A percentile compares a stretch with the other conserved stretches of the same genome.
Conservation (phyloP, 2,329 filamentous ascomycete species). For the Diaporthe sp. region DNA sequence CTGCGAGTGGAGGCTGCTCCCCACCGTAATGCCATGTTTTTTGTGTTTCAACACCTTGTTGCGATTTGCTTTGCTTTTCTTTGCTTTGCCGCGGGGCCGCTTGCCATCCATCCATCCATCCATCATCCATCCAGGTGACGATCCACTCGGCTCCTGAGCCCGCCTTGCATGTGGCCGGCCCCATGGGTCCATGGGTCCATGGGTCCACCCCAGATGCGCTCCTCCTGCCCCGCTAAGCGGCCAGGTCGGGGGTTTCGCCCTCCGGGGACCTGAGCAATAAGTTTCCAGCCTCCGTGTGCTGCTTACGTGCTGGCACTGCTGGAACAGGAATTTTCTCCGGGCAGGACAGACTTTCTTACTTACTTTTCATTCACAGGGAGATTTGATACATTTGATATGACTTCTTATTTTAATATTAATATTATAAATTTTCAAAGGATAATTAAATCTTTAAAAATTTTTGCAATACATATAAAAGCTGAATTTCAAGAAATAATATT, state of each 20-base stretch:
- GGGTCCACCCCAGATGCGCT: background rate
- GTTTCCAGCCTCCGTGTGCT: constrained; percentile 10
- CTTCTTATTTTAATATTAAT: background rate
- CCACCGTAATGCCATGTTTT: background rate
- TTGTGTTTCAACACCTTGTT: constrained; percentile 10
- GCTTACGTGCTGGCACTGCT: constrained; percentile 17
- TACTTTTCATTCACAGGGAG: background rate
- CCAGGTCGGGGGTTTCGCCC: constrained; percentile 14
- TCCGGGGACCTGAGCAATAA: constrained; percentile 11
- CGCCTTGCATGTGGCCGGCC: constrained; percentile 18
- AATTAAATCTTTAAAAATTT: background rate
- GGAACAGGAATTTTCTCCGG: constrained; percentile 13
- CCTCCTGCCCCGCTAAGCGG: constrained; percentile 4
- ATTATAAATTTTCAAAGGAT: no score
- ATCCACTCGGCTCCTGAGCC: constrained; percentile 26
- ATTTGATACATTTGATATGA: background rate
- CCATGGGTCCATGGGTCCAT: constrained; percentile 7
- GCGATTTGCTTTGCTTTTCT: background rate
- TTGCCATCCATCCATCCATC: background rate
- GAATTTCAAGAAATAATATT: background rate
- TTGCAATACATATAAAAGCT: background rate
- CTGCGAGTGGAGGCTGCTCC: background rate
- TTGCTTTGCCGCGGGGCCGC: constrained; percentile 2
- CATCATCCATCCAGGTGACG: background rate
- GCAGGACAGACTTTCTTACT: background rate